Base-by-base conservation (phyloP, 2,329 filamentous ascomycete genomes). In the Phialemoniopsis sp. region DNA sequence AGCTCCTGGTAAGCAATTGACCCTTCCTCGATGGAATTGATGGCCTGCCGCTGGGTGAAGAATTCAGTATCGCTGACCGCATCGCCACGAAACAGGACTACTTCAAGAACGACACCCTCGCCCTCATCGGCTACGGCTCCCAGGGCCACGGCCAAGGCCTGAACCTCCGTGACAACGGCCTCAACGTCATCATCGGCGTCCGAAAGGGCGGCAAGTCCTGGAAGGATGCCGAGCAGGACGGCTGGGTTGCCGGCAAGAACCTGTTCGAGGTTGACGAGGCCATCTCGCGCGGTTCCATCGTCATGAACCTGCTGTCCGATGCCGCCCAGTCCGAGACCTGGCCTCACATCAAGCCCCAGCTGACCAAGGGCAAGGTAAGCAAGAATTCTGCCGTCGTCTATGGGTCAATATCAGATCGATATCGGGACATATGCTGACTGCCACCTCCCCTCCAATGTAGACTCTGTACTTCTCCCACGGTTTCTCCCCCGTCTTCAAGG, bases 381-480 rank as follows among this genome's bases (percentile, higher is more conserved):
- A 45, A 16, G n/a, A n/a, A n/a, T n/a, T n/a, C n/a, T n/a, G n/a
- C n/a, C n/a, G n/a, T n/a, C n/a, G n/a, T n/a, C n/a, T n/a, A n/a
- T n/a, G n/a, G n/a, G n/a, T n/a, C n/a, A n/a, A n/a, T n/a, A n/a
- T n/a, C n/a, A n/a, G n/a, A n/a, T n/a, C 34, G 13, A 30, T 42
- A 45, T 19, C 19, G 21, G 13, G 21, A 18, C 21, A n/a, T 13
- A n/a, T 17, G 13, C 29, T 17, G 29, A 13, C 30, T 13, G 17
- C 17, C 13, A 13, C 2, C 17, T n/a, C 19, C 18, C 43, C 47
- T 16, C 29, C 34, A 49, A n/a, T 14, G 16, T 47, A 93, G 91
- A 98, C 93, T 46, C 88, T 98, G 57, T 98, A 98, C 86, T 98
- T 98, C 82, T 97, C 93, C 56, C 93, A 98, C 82, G 93, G 93